Percentiles rank a stretch among this genome's conserved stretches.
These are phyloP conservation scores for Tetrapisispora iriomotensis DNA, from an alignment of 805 yeast genomes.

Conservation along the genomic window DNA sequence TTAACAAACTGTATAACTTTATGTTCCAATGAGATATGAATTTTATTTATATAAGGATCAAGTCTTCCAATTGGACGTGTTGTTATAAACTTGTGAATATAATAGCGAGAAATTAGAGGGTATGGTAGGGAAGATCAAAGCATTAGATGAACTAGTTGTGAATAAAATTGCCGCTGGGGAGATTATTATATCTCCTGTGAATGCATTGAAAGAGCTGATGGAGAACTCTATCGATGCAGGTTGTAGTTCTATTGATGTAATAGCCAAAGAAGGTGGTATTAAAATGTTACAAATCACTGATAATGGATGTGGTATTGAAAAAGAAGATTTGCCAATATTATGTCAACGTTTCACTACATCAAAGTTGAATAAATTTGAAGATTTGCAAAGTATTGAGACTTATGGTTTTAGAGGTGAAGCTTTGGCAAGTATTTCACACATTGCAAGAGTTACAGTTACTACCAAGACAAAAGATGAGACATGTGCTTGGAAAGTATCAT, in stretches of 20 bases:
- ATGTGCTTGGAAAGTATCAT: constrained; percentile 66
- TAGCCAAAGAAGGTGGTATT: constrained; percentile 87
- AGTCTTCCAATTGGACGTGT: too few species aligned
- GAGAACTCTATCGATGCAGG: constrained; percentile 90
- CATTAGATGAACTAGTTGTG: constrained; percentile 62
- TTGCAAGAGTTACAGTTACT: constrained; percentile 68
- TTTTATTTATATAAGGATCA: too few species aligned
- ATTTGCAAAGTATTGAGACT: constrained; percentile 58
- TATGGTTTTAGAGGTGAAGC: constrained; percentile 98
- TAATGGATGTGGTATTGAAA: constrained; percentile 74
- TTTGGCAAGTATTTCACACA: constrained; percentile 84
- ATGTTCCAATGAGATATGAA: too few species aligned
- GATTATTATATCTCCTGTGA: constrained; percentile 85
- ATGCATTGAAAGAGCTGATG: constrained; percentile 85
- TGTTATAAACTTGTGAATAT: too few species aligned
- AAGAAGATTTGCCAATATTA: constrained; percentile 64
- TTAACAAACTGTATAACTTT: too few species aligned
- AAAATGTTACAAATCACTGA: constrained; percentile 81
- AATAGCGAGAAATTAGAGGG: background rate
- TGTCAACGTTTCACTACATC: constrained; percentile 93
- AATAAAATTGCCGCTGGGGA: constrained; percentile 96
- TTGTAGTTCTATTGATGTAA: constrained; percentile 61
- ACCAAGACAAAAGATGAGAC: constrained; percentile 54
- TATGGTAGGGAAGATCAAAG: constrained; percentile 22
- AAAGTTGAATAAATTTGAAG: constrained; percentile 65